Conservation (phyloP, 257 asterid species). For the Solanum bulbocastanum region DNA sequence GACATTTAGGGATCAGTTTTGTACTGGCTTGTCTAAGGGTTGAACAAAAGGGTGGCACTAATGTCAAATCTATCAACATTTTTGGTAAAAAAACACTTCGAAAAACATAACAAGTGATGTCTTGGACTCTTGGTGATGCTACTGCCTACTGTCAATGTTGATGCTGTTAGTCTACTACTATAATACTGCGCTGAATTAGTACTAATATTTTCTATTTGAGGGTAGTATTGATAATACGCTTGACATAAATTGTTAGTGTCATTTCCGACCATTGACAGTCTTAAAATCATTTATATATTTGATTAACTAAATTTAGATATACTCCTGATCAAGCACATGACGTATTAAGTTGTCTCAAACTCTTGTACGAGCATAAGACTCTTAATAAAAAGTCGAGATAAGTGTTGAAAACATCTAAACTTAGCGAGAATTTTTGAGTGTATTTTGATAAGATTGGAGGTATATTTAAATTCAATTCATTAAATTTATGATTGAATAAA, state of each 20-base stretch:
- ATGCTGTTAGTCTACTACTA: not conserved
- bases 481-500: not conserved
- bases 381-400: not conserved
- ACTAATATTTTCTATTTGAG: not conserved
- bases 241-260: not conserved
- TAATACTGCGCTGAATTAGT: not conserved
- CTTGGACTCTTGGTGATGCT: not conserved
- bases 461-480: not conserved
- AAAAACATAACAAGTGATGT: not conserved
- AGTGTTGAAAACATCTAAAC: not conserved
- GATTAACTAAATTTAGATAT: too few relatives aligned
- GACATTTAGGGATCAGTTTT: not conserved
- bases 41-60: not conserved
- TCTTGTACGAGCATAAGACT: too few relatives aligned
- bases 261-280: accelerated
- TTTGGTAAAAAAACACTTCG: not conserved
- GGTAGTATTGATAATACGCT: not conserved
- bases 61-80: not conserved
- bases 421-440: accelerated
- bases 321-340: not conserved
- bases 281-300: too few relatives aligned
- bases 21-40: not conserved
- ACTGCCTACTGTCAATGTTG: not conserved
- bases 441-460: accelerated
- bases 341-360: too few relatives aligned